Base-by-base conservation (phyloP, 1,284 basidiomycete species). In the Tilletia walkeri region DNA sequence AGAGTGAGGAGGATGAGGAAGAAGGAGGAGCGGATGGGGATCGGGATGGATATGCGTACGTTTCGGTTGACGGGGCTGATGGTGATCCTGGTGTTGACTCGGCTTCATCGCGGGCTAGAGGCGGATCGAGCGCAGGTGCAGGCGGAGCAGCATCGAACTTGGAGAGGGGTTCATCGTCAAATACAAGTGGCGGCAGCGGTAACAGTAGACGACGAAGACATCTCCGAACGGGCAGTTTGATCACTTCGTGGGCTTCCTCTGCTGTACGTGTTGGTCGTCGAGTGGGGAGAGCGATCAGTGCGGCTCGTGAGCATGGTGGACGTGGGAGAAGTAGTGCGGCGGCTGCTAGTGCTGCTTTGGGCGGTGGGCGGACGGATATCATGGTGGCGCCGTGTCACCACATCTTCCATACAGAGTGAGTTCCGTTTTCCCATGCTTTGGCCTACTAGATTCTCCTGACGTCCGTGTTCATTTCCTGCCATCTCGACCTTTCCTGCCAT, bases 301-400 rank as follows among this genome's bases (percentile, higher is more conserved):
- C 67, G 38, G 54, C 67, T 16, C 67, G 54, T 24, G 54, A 56
- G 47, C 54, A 63, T 24, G 61, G 47, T 30, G 67, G 49, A 4
- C 61, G 41, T n/a, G 61, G 67, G 14, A 20, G 54, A 39, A 54
- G 61, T 5, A 36, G 47, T 3, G 45, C 41, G 10, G 47, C 47
- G 7, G 49, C 50, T n/a, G 67, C 54, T 18, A 59, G 20, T 69
- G 59, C 50, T 63, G 71, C 56, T 36, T 38, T 69, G 69, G 67
- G 30, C 18, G 61, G 67, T 20, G 61, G 67, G n/a, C 41, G 54
- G 6, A 68, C 41, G 3, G 67, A 67, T 24, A 67, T 67, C 39
- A 72, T 72, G 72, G 70, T 80, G n/a, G 76, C 82, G n/a, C 82
- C 82, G 14, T 83, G 82, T 53, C 70, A 76, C 45, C 82, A 83